Base-by-base conservation (phyloP, 441 rosid genomes). In the Francoa sonchifolia region DNA sequence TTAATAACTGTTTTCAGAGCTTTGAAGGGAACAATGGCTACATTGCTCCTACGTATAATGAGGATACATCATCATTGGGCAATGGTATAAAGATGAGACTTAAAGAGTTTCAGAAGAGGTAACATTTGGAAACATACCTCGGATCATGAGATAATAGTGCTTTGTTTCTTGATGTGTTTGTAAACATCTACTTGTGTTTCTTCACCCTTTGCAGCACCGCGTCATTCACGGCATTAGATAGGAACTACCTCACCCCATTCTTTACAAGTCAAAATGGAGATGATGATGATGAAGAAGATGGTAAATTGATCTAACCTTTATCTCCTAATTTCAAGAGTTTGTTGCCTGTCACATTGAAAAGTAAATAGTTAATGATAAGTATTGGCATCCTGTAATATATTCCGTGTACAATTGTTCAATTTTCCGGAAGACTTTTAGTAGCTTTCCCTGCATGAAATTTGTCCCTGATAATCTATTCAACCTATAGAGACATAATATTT, bases 261-360 rank as follows among this genome's bases (percentile, higher is more conserved):
- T 86, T 90, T 67, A 90, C 98, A 6, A 85, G 93, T 64, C 76
- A 82, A 34, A 85, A 74, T 48, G 96, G 84, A 57, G 94, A 89
- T 52, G 77, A 36, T 5, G 54, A 69, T 26, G 88, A 67, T 1
- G 75, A 58, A 6, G 74, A 58, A 16, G 47, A 33, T 58, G 82
- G 58, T 62, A 54, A 61, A 58, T 44, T n/a, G 51, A 48, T 30
- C 19, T 11, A 23, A 16, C 23, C 23, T 12, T 16, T 2, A 12
- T 37, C 36, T 27, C 11, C n/a, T n/a, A n/a, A 16, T 13, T 28
- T 17, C 3, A 7, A 6, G 22, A 14, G 18, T 14, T 6, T 35
- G 12, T 27, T 16, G 15, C 30, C 27, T 23, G n/a, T 16, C 1
- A 8, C 3, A 15, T 27, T 11, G n/a, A 6, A 27, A 27, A 9